These are phyloP conservation scores for Pseudozyma flocculosa DNA, from an alignment of 1,284 basidiomycete genomes.

Conservation along the genomic window DNA sequence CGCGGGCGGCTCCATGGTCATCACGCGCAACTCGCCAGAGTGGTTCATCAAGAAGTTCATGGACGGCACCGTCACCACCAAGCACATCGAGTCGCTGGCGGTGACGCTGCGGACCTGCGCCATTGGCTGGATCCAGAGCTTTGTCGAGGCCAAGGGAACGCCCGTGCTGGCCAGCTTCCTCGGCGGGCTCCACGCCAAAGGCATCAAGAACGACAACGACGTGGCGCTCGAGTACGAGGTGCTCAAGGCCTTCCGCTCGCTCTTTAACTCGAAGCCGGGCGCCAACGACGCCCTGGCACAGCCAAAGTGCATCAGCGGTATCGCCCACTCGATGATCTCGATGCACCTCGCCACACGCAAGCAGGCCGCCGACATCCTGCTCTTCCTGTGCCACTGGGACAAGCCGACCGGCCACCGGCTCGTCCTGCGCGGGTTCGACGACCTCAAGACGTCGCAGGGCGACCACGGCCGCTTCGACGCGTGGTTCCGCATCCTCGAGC, in stretches of 20 bases:
- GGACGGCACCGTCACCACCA: conserved; percentile 77
- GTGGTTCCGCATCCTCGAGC: conserved; percentile 85
- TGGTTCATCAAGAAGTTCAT: conserved; percentile 85
- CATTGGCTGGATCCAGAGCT: conserved; percentile 57
- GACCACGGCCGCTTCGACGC: conserved; percentile 69
- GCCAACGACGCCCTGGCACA: conserved; percentile 77
- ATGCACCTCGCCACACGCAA: conserved; percentile 79
- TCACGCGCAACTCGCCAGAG: conserved; percentile 58
- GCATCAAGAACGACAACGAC: conserved; percentile 64
- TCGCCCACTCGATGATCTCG: conserved; percentile 81
- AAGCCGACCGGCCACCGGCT: conserved; percentile 61
- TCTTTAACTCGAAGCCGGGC: conserved; percentile 77
- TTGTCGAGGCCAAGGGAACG: conserved; percentile 71
- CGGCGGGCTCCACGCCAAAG: conserved; percentile 48
- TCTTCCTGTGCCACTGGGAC: conserved; percentile 63
- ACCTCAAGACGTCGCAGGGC: conserved; percentile 40
- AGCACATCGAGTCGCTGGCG: conserved; percentile 73
- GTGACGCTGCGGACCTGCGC: conserved; percentile 70
- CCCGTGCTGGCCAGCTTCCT: conserved; percentile 73
- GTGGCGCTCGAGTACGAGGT: conserved; percentile 80
- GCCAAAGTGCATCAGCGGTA: conserved; percentile 74
- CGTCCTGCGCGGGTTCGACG: conserved; percentile 62
- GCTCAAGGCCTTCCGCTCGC: conserved; percentile 80
- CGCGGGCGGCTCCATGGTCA: conserved; percentile 57
- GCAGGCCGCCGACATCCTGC: conserved; percentile 73